Percentiles rank a stretch among this genome's conserved stretches.
phyloP scores from a whole-genome alignment of 208 protist species.

The Leishmania martiniquensis region DNA sequence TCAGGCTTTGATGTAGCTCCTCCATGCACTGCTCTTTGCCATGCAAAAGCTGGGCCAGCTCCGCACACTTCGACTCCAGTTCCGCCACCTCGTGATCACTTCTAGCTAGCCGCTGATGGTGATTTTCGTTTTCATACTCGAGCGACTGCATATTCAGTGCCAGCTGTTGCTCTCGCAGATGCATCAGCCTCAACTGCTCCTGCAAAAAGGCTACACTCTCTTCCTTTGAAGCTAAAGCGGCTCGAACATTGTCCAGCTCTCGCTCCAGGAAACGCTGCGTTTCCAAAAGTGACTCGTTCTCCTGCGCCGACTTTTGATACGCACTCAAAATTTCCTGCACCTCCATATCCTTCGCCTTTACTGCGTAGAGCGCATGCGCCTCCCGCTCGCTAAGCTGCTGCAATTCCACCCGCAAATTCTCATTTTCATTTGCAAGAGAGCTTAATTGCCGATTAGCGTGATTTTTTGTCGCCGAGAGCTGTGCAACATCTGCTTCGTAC shows the following conservation, averaged over 20 bases:
- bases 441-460: slow-evolving; percentile 70
- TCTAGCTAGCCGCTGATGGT: slow-evolving; percentile 71
- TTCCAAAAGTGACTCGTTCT: slow-evolving; percentile 56
- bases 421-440: slow-evolving; percentile 69
- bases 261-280: slow-evolving; percentile 65
- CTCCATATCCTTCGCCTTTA: slow-evolving; percentile 81
- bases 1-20: slow-evolving; percentile 78
- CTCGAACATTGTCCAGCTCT: slow-evolving; percentile 72
- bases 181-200: slow-evolving; percentile 70
- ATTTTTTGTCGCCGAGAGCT: slow-evolving; percentile 78
- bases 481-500: slow-evolving; percentile 78
- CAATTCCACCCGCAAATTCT: slow-evolving; percentile 64
- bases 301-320: slow-evolving; percentile 75
- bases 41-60: slow-evolving; percentile 53
- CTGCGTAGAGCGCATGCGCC: slow-evolving; percentile 53
- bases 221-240: slow-evolving; percentile 71
- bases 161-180: slow-evolving; percentile 81
- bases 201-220: slow-evolving; percentile 74
- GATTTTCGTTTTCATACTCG: slow-evolving; percentile 79
- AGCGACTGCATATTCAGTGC: slow-evolving; percentile 78
- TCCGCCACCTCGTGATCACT: slow-evolving; percentile 40
- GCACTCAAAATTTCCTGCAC: slow-evolving; percentile 70
- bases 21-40: slow-evolving; percentile 66
- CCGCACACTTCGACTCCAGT: slow-evolving; percentile 46
- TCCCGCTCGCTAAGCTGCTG: slow-evolving; percentile 54